Conservation (phyloP, 225 moss, liverwort and hornwort genomes). For the Asterella californica region DNA sequence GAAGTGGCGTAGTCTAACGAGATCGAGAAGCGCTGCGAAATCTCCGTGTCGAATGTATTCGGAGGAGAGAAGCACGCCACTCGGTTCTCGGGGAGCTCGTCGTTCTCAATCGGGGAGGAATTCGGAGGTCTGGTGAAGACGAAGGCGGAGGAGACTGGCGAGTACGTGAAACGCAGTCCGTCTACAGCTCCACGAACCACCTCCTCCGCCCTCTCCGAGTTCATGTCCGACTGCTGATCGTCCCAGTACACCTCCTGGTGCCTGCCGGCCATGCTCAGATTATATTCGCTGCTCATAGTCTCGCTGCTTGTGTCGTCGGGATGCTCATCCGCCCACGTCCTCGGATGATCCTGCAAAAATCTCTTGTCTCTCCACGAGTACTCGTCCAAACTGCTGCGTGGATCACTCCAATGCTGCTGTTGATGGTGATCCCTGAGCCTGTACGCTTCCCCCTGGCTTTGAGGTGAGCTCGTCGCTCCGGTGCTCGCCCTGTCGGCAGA, state of each 20-base stretch:
- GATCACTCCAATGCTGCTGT: background rate
- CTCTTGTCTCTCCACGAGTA: constrained; percentile 31
- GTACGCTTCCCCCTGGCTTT: background rate
- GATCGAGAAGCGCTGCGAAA: constrained; percentile 33
- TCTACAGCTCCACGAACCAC: constrained; percentile 36
- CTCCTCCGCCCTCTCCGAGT: constrained; percentile 29
- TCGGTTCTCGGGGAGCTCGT: background rate
- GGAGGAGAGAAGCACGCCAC: constrained; percentile 2
- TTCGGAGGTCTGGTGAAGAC: constrained; percentile 37
- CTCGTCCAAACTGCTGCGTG: constrained; percentile 22
- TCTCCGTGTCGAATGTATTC: constrained; percentile 23
- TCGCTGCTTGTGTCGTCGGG: constrained; percentile 11
- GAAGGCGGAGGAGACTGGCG: constrained; percentile 47
- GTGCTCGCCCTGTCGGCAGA: constrained; percentile 17
- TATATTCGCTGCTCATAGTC: constrained; percentile 11
- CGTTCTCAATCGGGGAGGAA: constrained; percentile 1
- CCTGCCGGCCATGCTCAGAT: constrained; percentile 9
- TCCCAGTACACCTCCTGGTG: constrained; percentile 38
- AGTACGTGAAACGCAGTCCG: constrained; percentile 45
- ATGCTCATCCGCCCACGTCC: constrained; percentile 21
- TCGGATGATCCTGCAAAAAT: constrained; percentile 29
- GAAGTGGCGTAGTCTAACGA: constrained; percentile 36
- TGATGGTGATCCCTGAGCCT: background rate
- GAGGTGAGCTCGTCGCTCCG: constrained; percentile 3
- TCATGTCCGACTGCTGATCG: constrained; percentile 35